phyloP scores from a whole-genome alignment of 2,329 filamentous ascomycete species.

The Trichophyton equinum region DNA sequence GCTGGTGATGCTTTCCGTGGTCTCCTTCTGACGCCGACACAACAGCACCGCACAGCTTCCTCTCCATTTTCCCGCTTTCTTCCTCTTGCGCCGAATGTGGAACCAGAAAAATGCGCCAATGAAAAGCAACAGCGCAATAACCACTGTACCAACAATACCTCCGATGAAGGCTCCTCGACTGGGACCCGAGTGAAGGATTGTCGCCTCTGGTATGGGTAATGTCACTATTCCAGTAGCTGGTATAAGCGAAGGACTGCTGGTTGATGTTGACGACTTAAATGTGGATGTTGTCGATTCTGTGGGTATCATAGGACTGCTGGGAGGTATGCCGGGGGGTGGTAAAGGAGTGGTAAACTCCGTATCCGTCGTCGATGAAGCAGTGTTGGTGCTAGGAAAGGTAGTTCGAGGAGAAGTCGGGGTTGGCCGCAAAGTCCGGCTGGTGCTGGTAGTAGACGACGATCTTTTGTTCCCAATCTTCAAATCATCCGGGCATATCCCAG shows the following conservation, averaged over 20 bases:
- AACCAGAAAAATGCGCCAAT: conserved; percentile 1
- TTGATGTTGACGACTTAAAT: not conserved
- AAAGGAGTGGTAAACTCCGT: too few species aligned
- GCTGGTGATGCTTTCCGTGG: not conserved
- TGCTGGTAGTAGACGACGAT: not conserved
- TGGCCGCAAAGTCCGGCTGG: not conserved
- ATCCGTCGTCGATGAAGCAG: not conserved
- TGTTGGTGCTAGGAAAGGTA: not conserved
- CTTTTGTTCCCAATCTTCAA: not conserved
- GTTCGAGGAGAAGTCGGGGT: not conserved
- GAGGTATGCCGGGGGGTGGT: too few species aligned
- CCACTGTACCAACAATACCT: not conserved
- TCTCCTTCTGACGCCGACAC: not conserved
- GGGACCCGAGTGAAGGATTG: not conserved
- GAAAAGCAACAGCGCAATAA: conserved; percentile 3
- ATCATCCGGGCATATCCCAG: conserved; percentile 1
- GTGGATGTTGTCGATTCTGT: not conserved
- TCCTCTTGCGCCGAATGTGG: conserved; percentile 2
- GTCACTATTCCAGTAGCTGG: not conserved
- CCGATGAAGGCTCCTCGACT: not conserved
- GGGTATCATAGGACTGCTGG: not conserved
- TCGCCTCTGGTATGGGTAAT: not conserved
- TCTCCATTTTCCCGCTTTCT: not conserved
- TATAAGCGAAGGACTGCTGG: not conserved
- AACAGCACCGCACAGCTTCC: not conserved